phyloP scores from a whole-genome alignment of 371 early-diverging fungal species.

The Mortierella sp. region DNA sequence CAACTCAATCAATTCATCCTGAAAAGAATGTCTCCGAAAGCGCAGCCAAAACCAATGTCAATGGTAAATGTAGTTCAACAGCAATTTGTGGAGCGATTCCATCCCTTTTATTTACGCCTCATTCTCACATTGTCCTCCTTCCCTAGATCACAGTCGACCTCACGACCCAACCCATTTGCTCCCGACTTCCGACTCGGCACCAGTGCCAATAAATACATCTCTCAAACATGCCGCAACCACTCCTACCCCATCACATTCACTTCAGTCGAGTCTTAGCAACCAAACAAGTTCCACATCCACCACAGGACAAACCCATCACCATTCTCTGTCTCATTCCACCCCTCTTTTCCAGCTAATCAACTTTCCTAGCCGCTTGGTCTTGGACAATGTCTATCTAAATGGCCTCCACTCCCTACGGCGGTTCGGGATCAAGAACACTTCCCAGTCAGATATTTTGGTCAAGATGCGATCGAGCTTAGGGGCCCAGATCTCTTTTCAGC shows the following conservation, averaged over 20 bases:
- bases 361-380: conserved; percentile 67
- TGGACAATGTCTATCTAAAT: conserved; percentile 86
- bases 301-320: conserved; percentile 12
- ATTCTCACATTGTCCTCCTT: not conserved
- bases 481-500: conserved; percentile 88
- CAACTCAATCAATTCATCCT: not conserved
- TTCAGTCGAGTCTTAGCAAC: not conserved
- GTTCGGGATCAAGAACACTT: conserved; percentile 79
- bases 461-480: conserved; percentile 88
- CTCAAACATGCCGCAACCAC: not conserved
- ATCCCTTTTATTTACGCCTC: not conserved
- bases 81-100: not conserved
- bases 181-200: conserved; percentile 1
- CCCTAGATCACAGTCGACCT: conserved; percentile 7
- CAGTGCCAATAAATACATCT: not conserved
- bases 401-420: conserved; percentile 85
- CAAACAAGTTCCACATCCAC: conserved; percentile 4
- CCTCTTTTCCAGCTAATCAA: conserved; percentile 69
- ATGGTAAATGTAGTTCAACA: conserved; percentile 4
- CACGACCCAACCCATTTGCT: conserved; percentile 3
- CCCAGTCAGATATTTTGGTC: conserved; percentile 68
- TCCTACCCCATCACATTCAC: not conserved
- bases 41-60: not conserved
- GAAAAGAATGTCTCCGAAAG: not conserved
- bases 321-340: conserved; percentile 13